A percentile compares a stretch with the other conserved stretches of the same genome.
phyloP scores from a whole-genome alignment of 805 yeast genomes.

The Yarrowia sp. region DNA sequence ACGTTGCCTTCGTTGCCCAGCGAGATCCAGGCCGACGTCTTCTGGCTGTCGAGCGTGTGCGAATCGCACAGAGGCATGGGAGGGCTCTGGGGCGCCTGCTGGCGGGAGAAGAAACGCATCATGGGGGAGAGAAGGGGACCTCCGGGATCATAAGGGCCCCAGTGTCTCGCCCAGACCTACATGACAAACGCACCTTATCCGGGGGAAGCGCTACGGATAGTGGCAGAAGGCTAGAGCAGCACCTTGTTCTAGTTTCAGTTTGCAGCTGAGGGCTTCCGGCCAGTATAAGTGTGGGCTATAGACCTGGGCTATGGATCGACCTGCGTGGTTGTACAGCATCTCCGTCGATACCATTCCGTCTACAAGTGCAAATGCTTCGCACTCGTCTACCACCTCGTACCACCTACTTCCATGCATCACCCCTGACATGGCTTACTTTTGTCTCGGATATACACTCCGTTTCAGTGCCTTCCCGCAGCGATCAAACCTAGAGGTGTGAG shows the following conservation, averaged over 20 bases:
- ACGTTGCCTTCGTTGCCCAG: not conserved
- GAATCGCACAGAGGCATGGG: slow-evolving; percentile 9
- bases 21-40: not conserved
- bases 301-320: too few relatives aligned
- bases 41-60: not conserved
- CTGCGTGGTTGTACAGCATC: too few relatives aligned
- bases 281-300: too few relatives aligned
- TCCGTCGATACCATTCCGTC: too few relatives aligned
- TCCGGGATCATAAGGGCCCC: not conserved
- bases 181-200: slow-evolving; percentile 4
- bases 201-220: not conserved
- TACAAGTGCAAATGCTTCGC: too few relatives aligned
- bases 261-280: too few relatives aligned
- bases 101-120: not conserved
- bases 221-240: too few relatives aligned
- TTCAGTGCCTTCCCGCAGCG: slow-evolving; percentile 15
- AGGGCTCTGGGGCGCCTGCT: not conserved
- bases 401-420: not conserved
- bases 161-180: not conserved
- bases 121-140: not conserved
- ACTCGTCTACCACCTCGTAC: too few relatives aligned
- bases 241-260: not conserved
- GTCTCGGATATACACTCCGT: slow-evolving; percentile 1
- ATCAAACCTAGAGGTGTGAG: not conserved
- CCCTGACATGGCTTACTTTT: not conserved